Base-by-base conservation (phyloP, 306 rosid species). In the Castanopsis chinensis region DNA sequence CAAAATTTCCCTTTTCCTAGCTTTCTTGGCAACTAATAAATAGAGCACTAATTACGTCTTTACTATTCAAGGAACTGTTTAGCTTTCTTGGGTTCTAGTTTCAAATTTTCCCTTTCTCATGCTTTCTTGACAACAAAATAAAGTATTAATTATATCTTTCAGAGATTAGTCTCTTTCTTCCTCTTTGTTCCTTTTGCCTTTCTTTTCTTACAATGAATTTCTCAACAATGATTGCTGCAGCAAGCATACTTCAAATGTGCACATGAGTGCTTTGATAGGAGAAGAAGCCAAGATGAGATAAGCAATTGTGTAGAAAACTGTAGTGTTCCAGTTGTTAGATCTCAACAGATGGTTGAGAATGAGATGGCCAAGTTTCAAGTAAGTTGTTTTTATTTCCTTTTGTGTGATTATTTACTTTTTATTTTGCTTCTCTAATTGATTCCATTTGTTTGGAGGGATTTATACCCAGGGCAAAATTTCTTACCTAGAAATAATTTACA, bases 311-410 rank as follows among this genome's bases (percentile, higher is more conserved):
- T 89, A 14, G 97, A 95, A 80, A 87, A 82, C 79, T 92, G 97
- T 77, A 91, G 92, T 37, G 80, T 91, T 77, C 98, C 97, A 57
- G 91, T 95, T 82, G 53, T 91, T 55, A 86, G 81, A 75, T 91
- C 90, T 15, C 99, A 95, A 81, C 94, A 95, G 82, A 84, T 85
- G 51, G 94, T 92, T 73, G 98, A 95, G 77, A 52, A 60, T 65
- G 99, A 95, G 94, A 91, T 95, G 97, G 92, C 94, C 77, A 85
- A 72, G 85, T 93, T 95, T 82, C 99, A 94, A 87, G 98, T 92
- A 80, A 81, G 88, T 78, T 61, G 19, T 71, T 63, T 37, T 28
- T 41, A 19, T 52, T 19, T 76, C 20, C 37, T 76, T 10, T 69
- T 13, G 53, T 72, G 35, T 21, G 25, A 41, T 23, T 55, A 23